These are phyloP conservation scores for Exophiala viscosa DNA, from an alignment of 2,329 filamentous ascomycete genomes.

Conservation along the genomic window DNA sequence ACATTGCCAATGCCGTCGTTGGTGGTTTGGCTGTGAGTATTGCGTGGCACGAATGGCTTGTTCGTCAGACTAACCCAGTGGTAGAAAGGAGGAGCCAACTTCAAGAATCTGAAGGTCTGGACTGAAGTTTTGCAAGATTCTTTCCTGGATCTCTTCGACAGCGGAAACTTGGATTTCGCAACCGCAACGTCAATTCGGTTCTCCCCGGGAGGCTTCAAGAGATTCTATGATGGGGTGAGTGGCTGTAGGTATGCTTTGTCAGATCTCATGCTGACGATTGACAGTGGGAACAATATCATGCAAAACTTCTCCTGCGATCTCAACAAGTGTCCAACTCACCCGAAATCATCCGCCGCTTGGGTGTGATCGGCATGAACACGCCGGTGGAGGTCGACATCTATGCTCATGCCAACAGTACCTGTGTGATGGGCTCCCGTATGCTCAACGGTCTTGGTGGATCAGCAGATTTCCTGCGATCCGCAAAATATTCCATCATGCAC, in stretches of 20 bases:
- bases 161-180: constrained; percentile 80
- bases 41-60: no score
- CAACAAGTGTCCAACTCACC: constrained; percentile 86
- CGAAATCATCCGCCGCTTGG: constrained; percentile 82
- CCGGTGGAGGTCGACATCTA: constrained; percentile 93
- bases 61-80: neutral
- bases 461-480: constrained; percentile 72
- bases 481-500: constrained; percentile 92
- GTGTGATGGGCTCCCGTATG: constrained; percentile 84
- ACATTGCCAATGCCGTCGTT: constrained; percentile 89
- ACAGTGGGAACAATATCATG: constrained; percentile 69
- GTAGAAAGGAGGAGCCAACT: constrained; percentile 64
- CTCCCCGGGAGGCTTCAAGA: constrained; percentile 84
- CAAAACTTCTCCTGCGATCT: constrained; percentile 80
- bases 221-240: constrained; percentile 65
- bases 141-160: constrained; percentile 89
- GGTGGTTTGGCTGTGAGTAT: constrained; percentile 62
- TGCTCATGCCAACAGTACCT: constrained; percentile 86
- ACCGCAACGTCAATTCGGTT: constrained; percentile 88
- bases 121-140: constrained; percentile 90
- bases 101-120: constrained; percentile 86
- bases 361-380: constrained; percentile 92
- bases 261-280: neutral
- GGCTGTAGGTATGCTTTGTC: neutral
- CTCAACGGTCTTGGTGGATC: constrained; percentile 79